Evolutionary conservation across 2,329 filamentous ascomycete genomes (phyloP), one percentile per base, ranked within the genome.

Genomic region (Grosmannia serpens): DNA sequence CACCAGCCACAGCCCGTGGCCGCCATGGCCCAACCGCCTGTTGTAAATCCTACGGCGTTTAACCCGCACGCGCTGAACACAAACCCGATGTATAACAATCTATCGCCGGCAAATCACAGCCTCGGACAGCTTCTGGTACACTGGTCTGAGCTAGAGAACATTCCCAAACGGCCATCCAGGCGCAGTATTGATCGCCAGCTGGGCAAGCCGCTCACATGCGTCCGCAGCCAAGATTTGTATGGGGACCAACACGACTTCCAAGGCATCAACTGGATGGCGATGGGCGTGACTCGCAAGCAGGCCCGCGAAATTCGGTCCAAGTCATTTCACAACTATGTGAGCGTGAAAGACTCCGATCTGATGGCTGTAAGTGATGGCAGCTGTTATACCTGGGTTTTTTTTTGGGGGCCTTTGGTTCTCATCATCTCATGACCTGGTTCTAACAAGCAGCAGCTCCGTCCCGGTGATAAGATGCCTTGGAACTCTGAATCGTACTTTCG

Each of bases 261-360:
- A 64, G 80, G 82, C 55, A 72, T 86, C 41, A 69, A 84, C 65
- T 86, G 83, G 83, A 63, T 67, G 2, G 68, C 72, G 15, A 69
- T 85, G 62, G 77, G 77, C 2, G 77, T 82, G 2, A 75, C 75
- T 13, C 75, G 81, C 58, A 64, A 64, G 27, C 68, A 73, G 27
- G 83, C 81, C 4, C 74, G 80, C 27, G 67, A 73, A 52, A 73
- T 73, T 57, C 75, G 83, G 24, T 63, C 68, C 49, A 60, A 68
- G 17, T 79, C 75, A 1, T 86, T 84, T 64, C 75, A 67, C 56
- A 86, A 85, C 64, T 85, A 84, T 62, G 76, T 76, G 33, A 85
- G 83, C 65, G 67, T 73, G n/a, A 57, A 62, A 3, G 70, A 72
- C 4, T 77, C 78, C 15, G 78, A 81, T 62, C 64, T 64, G 46